Evolutionary conservation across 2,329 filamentous ascomycete genomes (phyloP), one percentile per base, ranked within the genome.

Genomic region (Pseudogymnoascus sp.): DNA sequence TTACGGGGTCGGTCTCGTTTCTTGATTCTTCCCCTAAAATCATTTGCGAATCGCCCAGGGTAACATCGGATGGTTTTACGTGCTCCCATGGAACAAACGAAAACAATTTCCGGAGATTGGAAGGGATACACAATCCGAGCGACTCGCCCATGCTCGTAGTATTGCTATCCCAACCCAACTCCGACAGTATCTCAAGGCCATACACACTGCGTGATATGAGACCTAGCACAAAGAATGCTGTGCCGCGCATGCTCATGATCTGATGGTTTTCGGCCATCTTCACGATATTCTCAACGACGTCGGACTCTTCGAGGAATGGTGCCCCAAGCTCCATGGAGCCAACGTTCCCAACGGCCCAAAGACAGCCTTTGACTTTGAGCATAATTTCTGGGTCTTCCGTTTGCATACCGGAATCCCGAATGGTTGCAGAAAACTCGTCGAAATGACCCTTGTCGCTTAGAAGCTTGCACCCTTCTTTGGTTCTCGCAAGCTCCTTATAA

Each of bases 281-380:
- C 54, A 97, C 85, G 64, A 99, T 93, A 64, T 88, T 84, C 69
- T 88, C 84, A 16, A 97, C 91, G 37, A 97, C 91, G 66, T 97
- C 90, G 37, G 86, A 90, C 61, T 89, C 87, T 74, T 97, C 94
- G 3, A 99, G 79, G 72, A 99, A 99, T 0, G 91, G 91, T 1
- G 93, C 93, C 1, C 94, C 94, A 1, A 97, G 84, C 69, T 97
- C 93, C 92, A 99, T 97, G 0, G 92, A 97, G 0, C 94, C 94
- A 37, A 99, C 93, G 68, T 99, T 99, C 22, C 94, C 94, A 1
- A 99, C 91, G 0, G 94, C 94, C 94, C 94, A 99, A 57, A 99
- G 79, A 71, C 91, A 97, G 6, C 92, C 94, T 73, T 99, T 99
- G 65, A 97, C 91, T 72, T 97, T 97, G 62, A 91, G 85, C 47